Evolutionary conservation across 306 rosid genomes (phyloP), one percentile per base, ranked within the genome.

Genomic region (Trifolium dubium): DNA sequence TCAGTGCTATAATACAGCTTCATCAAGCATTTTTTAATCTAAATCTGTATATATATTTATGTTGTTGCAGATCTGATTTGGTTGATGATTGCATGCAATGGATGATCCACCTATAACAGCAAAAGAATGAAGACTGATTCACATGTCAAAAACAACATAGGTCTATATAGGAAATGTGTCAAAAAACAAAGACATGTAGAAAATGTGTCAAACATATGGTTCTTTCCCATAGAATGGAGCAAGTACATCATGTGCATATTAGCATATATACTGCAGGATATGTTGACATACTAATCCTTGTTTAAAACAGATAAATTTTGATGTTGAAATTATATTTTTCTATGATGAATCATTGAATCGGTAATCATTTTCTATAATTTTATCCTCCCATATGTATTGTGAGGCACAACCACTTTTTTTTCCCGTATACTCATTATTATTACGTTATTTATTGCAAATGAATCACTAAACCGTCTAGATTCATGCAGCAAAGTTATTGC

Each of bases 11-110:
- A 39, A 39, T 6, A 39, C 10, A 39, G 8, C 43, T 43, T 78
- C 82, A 35, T 56, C 66, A 31, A 47, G 65, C 64, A 58, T 65
- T 47, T 61, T 78, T 56, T 81, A 73, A 30, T 51, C 67, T 3
- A 50, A 41, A 62, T 64, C 66, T 2, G 40, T 44, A 29, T 56
- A 29, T 56, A 81, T 49, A 39, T 61, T 70, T 72, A 63, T 80
- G 6, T 10, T 23, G 34, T 55, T 55, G 34, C 62, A 55, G 32
- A 29, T 23, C 31, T 55, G 34, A 5, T 55, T 19, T 55, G 32
- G 62, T 55, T 55, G 62, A 55, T 55, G 62, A 10, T 9, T 55
- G 3, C 15, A 23, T 55, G 34, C 32, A 55, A 23, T 55, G 34
- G 61, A 55, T 10, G 61, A 55, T 19, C 31, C n/a, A 9, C 14